phyloP scores from a whole-genome alignment of 78 protist species.

The Dictyostelium brefeldianum region DNA sequence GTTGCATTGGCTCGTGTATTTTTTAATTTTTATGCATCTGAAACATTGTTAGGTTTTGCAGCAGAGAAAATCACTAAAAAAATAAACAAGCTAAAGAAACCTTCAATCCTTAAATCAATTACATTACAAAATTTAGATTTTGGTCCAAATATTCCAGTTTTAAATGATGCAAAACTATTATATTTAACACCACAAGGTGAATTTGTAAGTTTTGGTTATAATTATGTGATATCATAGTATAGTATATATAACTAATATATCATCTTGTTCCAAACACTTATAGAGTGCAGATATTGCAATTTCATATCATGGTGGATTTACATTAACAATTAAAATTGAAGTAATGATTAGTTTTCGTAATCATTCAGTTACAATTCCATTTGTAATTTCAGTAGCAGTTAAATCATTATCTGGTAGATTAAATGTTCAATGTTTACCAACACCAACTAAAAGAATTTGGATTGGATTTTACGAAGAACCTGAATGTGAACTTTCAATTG shows the following conservation, averaged over 20 bases:
- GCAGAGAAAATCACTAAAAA: conserved; percentile 59
- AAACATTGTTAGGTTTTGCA: conserved; percentile 52
- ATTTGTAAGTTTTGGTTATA: conserved; percentile 11
- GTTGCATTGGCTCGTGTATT: conserved; percentile 57
- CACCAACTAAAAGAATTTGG: conserved; percentile 80
- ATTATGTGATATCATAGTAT: neutral
- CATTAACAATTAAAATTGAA: conserved; percentile 70
- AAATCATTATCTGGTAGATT: conserved; percentile 54
- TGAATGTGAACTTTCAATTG: conserved; percentile 63
- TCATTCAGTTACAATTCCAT: conserved; percentile 69
- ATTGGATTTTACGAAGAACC: conserved; percentile 81
- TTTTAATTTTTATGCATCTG: conserved; percentile 63
- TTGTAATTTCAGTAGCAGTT: conserved; percentile 58
- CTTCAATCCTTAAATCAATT: conserved; percentile 71
- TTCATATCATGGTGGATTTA: conserved; percentile 79
- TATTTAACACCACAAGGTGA: conserved; percentile 77
- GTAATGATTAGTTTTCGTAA: conserved; percentile 51
- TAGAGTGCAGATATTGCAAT: conserved; percentile 37
- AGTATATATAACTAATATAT: neutral
- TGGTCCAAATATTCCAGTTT: conserved; percentile 73
- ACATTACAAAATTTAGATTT: conserved; percentile 69
- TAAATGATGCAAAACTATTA: conserved; percentile 49
- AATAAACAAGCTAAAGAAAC: conserved; percentile 64
- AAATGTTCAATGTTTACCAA: conserved; percentile 74
- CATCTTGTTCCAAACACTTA: neutral